Conservation (phyloP, 768 basidiomycete genomes). For the Crepidotus variabilis region DNA sequence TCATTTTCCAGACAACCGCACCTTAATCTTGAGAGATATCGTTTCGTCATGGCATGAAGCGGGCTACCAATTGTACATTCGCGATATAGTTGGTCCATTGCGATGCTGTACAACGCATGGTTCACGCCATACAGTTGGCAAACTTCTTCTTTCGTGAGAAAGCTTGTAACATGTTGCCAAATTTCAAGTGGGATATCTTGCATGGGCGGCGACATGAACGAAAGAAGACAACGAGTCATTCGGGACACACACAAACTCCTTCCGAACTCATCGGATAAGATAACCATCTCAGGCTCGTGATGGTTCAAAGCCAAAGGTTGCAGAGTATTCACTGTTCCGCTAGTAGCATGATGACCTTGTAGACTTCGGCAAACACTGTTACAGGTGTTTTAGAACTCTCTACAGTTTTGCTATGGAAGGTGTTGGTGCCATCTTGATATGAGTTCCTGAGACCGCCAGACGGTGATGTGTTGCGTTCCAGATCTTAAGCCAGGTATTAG, state of each 20-base stretch:
- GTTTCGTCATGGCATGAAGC: not conserved
- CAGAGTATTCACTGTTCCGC: too few relatives aligned
- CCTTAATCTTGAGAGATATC: not conserved
- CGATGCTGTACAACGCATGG: not conserved
- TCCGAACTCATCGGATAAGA: not conserved
- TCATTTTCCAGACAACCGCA: not conserved
- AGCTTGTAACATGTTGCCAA: not conserved
- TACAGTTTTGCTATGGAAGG: constrained; percentile 15
- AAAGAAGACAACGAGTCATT: not conserved
- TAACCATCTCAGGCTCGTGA: not conserved
- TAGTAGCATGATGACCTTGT: too few relatives aligned
- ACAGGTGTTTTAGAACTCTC: not conserved
- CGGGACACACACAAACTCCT: not conserved
- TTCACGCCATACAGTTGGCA: not conserved
- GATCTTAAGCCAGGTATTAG: constrained; percentile 31
- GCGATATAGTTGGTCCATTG: not conserved
- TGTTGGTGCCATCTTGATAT: constrained; percentile 51
- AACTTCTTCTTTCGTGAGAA: not conserved
- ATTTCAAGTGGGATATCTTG: not conserved
- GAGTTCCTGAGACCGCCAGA: constrained; percentile 49
- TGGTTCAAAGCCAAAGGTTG: not conserved
- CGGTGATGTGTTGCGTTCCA: constrained; percentile 50
- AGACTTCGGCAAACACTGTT: too few relatives aligned
- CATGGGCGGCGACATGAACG: not conserved
- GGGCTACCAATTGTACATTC: not conserved